Evolutionary conservation across 2,329 filamentous ascomycete genomes (phyloP).

Genomic region (Coniochaeta sp.): DNA sequence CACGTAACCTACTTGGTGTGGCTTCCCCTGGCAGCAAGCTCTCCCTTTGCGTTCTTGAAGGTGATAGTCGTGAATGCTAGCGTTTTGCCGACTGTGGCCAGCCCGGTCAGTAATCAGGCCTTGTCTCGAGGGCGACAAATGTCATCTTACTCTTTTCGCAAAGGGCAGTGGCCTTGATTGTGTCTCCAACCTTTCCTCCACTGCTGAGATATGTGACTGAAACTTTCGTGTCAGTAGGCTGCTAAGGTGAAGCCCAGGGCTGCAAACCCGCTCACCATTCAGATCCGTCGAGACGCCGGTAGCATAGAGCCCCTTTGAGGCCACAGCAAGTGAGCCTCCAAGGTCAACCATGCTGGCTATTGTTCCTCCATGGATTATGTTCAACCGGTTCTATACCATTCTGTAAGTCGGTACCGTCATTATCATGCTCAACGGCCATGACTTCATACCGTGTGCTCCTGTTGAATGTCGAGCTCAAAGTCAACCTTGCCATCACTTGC

Average conservation of each 20-base stretch:
- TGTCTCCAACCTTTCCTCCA: conserved; percentile 51
- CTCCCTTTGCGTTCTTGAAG: conserved; percentile 51
- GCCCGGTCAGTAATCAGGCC: background rate
- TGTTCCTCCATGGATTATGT: conserved; percentile 71
- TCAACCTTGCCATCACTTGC: conserved; percentile 62
- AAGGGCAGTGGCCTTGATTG: conserved; percentile 46
- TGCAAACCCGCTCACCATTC: conserved; percentile 38
- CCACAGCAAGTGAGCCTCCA: conserved; percentile 58
- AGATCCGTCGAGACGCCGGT: conserved; percentile 61
- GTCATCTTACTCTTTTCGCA: conserved; percentile 52
- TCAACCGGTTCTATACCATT: conserved; percentile 59
- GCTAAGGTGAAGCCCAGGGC: background rate
- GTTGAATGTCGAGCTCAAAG: conserved; percentile 68
- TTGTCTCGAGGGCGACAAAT: too few species aligned
- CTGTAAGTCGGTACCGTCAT: background rate
- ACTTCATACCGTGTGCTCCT: conserved; percentile 67
- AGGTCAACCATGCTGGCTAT: conserved; percentile 69
- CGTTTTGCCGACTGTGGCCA: conserved; percentile 51
- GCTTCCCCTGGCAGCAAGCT: conserved; percentile 55
- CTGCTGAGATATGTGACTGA: conserved; percentile 57
- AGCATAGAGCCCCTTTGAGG: conserved; percentile 54
- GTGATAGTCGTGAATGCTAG: conserved; percentile 54
- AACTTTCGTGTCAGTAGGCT: background rate
- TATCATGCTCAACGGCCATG: too few species aligned
- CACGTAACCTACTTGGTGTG: conserved; percentile 53